These are phyloP conservation scores for Protoeuglena noctilucae DNA, from an alignment of 139 green algal genomes.

Conservation along the genomic window DNA sequence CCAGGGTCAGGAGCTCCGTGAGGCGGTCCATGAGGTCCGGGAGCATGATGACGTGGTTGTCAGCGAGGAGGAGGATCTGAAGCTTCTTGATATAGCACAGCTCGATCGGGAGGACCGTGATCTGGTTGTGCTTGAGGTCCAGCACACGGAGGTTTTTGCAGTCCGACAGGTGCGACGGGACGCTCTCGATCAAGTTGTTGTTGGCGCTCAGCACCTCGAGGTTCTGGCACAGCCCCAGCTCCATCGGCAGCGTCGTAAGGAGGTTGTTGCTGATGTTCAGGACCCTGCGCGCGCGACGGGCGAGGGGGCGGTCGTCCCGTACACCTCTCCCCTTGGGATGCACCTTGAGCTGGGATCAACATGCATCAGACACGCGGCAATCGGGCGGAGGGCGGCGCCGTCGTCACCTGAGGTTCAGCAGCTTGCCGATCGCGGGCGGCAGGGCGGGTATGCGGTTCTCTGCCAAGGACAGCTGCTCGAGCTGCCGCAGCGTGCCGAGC, in stretches of 20 bases:
- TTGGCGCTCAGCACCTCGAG: neutral
- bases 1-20: neutral
- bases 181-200: neutral
- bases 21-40: neutral
- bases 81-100: neutral
- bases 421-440: neutral
- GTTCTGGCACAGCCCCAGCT: neutral
- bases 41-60: neutral
- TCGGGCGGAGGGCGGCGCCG: too few relatives aligned
- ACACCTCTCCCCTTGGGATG: too few relatives aligned
- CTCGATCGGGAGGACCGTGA: neutral
- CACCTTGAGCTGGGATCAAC: too few relatives aligned
- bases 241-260: neutral
- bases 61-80: neutral
- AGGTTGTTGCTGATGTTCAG: neutral
- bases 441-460: neutral
- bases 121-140: neutral
- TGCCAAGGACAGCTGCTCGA: neutral
- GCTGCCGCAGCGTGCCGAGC: neutral
- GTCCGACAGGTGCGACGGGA: slow-evolving; percentile 1
- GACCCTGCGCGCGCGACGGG: too few relatives aligned
- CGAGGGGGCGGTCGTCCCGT: too few relatives aligned
- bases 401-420: neutral
- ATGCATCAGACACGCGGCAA: too few relatives aligned
- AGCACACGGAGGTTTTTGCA: neutral